Evolutionary conservation across 2,329 filamentous ascomycete species (phyloP), one percentile per base, ranked within the genome.

Genomic region (Huntiella bhutanensis): DNA sequence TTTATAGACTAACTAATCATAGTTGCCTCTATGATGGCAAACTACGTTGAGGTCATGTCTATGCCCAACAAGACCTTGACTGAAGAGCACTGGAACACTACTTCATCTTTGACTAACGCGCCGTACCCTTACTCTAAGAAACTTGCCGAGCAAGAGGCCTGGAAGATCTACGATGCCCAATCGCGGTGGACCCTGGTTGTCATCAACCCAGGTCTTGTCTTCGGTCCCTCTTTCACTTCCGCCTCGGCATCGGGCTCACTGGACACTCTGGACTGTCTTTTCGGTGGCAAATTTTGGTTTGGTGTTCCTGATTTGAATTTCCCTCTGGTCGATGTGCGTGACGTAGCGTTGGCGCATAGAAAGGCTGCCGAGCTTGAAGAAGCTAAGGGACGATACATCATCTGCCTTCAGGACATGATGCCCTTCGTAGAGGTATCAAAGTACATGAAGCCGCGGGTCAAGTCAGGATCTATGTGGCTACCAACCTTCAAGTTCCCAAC

Each of bases 301-400:
- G 57, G 56, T 4, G 49, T 55, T 5, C 54, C 56, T 2, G 55
- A 56, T 41, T 16, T 59, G 12, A 51, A 43, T n/a, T 56, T 55
- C 15, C 47, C 49, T 28, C 33, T 49, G 7, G 50, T 53, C 10
- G 54, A 56, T 41, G 54, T 55, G 3, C 51, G 54, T 22, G 54
- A 56, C 33, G 54, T 55, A 7, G 54, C 53, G 1, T 17, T 48
- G 28, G 53, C 54, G 2, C 53, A 55, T 28, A 46, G 52, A 11
- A 10, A 37, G n/a, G 44, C 28, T 12, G 44, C 44, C 7, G 28
- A 46, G 19, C 17, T 33, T 38, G 19, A 34, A 15, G 43, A 45
- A 16, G 45, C 52, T 4, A 44, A 49, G 4, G 52, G 52, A 4
- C 41, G 46, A 5, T 51, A 41, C 38, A 51, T 49, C 32, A 36